Evolutionary conservation across 192 early-diverging fungal genomes (phyloP).

Genomic region (Backusella tuberculispora): DNA sequence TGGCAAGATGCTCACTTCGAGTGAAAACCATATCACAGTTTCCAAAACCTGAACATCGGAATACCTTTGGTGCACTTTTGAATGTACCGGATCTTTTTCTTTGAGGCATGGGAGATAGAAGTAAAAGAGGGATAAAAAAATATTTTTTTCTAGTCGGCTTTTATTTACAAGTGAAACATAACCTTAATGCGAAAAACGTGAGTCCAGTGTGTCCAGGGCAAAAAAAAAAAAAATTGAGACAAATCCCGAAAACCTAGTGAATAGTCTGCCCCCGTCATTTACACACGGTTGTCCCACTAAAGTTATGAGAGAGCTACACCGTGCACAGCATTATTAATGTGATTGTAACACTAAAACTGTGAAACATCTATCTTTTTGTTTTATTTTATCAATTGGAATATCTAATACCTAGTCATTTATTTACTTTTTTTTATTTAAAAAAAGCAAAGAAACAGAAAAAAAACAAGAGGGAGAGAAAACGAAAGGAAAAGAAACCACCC

Average conservation of each 20-base stretch:
- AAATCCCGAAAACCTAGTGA: neutral
- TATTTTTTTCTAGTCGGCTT: conserved; percentile 7
- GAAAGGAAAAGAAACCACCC: neutral
- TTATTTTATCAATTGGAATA: neutral
- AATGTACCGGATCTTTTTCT: conserved; percentile 10
- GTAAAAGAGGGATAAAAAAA: conserved; percentile 1
- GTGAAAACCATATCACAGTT: conserved; percentile 56
- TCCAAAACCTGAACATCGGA: conserved; percentile 53
- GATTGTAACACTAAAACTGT: neutral
- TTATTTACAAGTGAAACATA: conserved; percentile 19
- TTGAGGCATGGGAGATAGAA: conserved; percentile 5
- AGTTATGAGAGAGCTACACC: neutral
- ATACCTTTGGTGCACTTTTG: conserved; percentile 35
- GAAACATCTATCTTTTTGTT: neutral
- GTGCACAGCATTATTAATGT: neutral
- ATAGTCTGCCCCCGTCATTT: neutral
- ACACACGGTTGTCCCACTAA: neutral
- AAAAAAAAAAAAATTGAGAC: conserved; percentile 8
- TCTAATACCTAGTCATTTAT: neutral
- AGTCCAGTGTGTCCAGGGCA: neutral
- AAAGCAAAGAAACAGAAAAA: neutral
- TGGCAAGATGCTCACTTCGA: conserved; percentile 51
- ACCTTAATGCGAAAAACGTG: conserved; percentile 10
- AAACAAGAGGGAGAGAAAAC: neutral
- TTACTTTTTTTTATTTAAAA: neutral